phyloP scores from a whole-genome alignment of 139 green algal species.

The Coelastrella sp. region DNA sequence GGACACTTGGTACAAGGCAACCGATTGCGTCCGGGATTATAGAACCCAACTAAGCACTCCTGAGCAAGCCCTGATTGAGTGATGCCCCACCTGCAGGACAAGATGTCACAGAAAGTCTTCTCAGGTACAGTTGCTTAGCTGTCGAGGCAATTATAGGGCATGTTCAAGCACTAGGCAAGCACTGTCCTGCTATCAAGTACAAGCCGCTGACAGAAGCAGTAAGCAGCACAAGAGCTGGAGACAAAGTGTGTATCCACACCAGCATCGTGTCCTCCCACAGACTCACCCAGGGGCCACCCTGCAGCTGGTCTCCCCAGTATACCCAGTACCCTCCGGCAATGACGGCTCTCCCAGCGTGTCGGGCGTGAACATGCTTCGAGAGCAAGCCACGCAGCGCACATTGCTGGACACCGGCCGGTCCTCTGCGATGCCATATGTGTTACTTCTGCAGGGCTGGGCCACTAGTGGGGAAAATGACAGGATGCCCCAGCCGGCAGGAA shows the following conservation, averaged over 20 bases:
- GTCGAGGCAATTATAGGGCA: too few relatives aligned
- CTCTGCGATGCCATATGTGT: neutral
- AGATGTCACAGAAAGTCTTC: too few relatives aligned
- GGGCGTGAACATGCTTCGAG: neutral
- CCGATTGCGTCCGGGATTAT: neutral
- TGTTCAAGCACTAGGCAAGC: too few relatives aligned
- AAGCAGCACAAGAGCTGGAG: neutral
- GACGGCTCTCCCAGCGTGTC: neutral
- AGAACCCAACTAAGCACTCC: neutral
- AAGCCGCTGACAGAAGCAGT: neutral
- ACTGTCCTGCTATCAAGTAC: too few relatives aligned
- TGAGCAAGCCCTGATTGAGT: neutral
- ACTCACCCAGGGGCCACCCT: neutral
- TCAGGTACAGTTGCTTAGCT: too few relatives aligned
- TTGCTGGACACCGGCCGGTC: neutral
- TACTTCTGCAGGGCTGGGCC: neutral
- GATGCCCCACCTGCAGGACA: neutral
- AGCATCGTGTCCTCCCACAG: neutral
- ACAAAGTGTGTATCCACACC: neutral
- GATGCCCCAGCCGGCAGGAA: constrained; percentile 8
- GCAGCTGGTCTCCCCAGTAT: neutral
- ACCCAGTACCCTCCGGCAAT: neutral
- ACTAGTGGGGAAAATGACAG: neutral
- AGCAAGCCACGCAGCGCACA: neutral
- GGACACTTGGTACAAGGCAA: neutral